phyloP scores from a whole-genome alignment of 371 early-diverging fungal species.

The Mucor irregularis region DNA sequence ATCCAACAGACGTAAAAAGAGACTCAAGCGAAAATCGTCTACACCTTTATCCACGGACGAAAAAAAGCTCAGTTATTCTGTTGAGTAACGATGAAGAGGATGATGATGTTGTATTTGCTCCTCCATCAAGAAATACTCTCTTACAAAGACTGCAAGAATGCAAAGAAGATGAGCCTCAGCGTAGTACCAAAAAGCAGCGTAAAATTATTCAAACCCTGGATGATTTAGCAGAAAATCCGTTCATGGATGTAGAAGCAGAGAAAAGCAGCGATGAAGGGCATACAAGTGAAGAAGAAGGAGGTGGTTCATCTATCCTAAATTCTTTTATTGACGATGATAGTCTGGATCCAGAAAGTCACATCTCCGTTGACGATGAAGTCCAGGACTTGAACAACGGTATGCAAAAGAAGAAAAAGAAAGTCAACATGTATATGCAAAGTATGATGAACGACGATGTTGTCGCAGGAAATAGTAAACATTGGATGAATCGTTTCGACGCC shows the following conservation, averaged over 20 bases:
- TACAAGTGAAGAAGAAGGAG: conserved; percentile 19
- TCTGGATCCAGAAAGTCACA: no score
- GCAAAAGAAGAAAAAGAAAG: not conserved
- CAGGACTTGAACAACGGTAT: not conserved
- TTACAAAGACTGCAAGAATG: not conserved
- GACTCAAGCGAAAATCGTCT: not conserved
- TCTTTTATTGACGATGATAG: conserved; percentile 28
- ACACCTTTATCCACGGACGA: no score
- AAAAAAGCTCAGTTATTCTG: no score
- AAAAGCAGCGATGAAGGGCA: conserved; percentile 19
- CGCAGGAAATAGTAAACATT: conserved; percentile 6
- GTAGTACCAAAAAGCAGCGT: not conserved
- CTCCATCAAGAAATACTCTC: not conserved
- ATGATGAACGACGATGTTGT: not conserved
- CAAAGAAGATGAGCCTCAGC: not conserved
- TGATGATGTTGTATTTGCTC: conserved; percentile 1
- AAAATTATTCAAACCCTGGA: no score
- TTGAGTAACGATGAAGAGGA: conserved; percentile 6
- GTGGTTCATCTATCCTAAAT: conserved; percentile 2
- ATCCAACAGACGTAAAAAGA: not conserved
- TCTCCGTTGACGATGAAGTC: not conserved
- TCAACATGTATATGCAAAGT: not conserved
- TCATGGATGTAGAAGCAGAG: conserved; percentile 27
- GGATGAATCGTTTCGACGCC: conserved; percentile 18
- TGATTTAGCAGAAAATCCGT: conserved; percentile 7